Base-by-base conservation (phyloP, 208 protist species). In the Leishmania amazonensis region DNA sequence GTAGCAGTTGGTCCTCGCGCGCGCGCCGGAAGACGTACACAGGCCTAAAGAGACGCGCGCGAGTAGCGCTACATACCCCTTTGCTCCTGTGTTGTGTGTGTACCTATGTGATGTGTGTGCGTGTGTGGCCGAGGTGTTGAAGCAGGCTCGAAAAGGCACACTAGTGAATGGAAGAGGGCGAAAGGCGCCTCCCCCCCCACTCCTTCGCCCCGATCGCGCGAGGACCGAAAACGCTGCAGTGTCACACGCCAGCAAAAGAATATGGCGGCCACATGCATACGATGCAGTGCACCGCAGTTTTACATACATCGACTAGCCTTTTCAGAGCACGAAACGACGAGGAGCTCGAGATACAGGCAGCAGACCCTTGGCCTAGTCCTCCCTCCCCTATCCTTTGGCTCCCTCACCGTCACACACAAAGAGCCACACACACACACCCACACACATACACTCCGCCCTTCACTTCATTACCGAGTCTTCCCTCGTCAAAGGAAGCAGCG, bases 311-410 rank as follows among this genome's bases (percentile, higher is more conserved):
- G 19, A 38, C n/a, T 42, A 24, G 40, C 40, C 28, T 21, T 58
- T 70, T 6, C 60, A 78, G 35, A 62, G 54, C 58, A 76, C 65
- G 31, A 53, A 70, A 24, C 65, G 42, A 70, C 21, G 49, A 45
- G 60, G 45, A 83, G 19, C n/a, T 24, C 38, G 60, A 78, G 28
- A 42, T 71, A 57, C 28, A 81, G 3, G 67, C 3, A 70, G 57
- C n/a, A 57, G 35, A 53, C 38, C n/a, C 42, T 6, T 62, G 24
- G 11, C 15, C 45, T 53, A 65, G 13, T 57, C n/a, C 28, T 35
- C 45, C n/a, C 54, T 53, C 49, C 21, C 21, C 49, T 21, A 38
- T 45, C 31, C 31, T 74, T 74, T 54, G 70, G 42, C n/a, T 53
- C 9, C 19, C 58, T 6, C 70, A 74, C 38, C 13, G 21, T 51